Evolutionary conservation across 2,329 filamentous ascomycete species (phyloP), one percentile per base, ranked within the genome.

Genomic region (Talaromyces sp.): DNA sequence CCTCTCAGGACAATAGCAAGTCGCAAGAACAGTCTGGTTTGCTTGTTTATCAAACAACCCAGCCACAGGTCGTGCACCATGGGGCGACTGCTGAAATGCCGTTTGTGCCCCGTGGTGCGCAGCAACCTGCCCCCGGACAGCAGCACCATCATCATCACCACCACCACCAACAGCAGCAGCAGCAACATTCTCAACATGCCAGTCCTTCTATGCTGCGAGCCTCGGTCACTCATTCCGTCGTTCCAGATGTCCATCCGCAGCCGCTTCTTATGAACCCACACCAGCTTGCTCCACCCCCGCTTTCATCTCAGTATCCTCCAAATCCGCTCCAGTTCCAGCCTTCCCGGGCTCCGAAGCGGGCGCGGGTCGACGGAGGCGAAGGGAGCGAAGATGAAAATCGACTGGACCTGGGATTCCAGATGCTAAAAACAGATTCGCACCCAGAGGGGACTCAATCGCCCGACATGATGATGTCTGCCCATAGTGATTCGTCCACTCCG

Each of bases 1-100:
- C 87, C 79, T 81, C 86, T 75, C 87, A 89, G 80, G 85, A 63
- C 28, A 82, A 83, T 78, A 84, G 87, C 81, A 79, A 86, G 79
- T 83, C 82, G 77, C 82, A 85, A 75, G 86, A 88, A 76, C 82
- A 82, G 75, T 85, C 89, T 74, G 82, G 83, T 74, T 81, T 85
- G 73, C 84, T 88, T 75, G 78, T 83, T 69, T 90, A 89, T 79
- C 85, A 87, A 71, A 70, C 82, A 68, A 73, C 70, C 56, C 74
- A 76, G 55, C 69, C 73, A 54, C 72, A 79, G 71, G 61, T 65
- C 54, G 66, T 73, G 63, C 72, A 75, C 57, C 73, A 74, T 65
- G 70, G 69, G 61, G 70, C 72, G 60, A 68, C 71, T 64, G 65
- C 69, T 61, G 74, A 73, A 34, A 61, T 72, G 63, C 64, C 70